Evolutionary conservation across 1,284 basidiomycete species (phyloP), one percentile per base, ranked within the genome.

Genomic region (Vanrija humicola): DNA sequence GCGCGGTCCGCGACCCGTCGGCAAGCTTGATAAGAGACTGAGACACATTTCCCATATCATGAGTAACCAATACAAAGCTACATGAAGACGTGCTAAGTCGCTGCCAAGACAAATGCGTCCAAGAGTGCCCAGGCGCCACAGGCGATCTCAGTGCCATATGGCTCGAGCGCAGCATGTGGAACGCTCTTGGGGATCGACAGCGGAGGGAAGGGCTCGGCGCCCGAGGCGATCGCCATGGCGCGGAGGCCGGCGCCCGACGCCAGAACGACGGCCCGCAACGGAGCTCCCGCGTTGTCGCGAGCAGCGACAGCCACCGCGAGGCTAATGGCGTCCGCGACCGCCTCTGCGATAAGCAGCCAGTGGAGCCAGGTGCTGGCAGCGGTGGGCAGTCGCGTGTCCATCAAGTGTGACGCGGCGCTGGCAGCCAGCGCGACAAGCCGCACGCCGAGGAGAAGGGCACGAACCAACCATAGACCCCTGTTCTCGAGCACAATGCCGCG

Each of bases 101-200:
- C 38, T 6, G 45, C 48, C 4, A 58, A 28, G 1, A 58, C 51
- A 14, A 53, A n/a, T 6, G 38, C 43, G 23, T 58, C 56, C 10
- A 52, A 47, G 9, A 28, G 46, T 5, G 56, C 48, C 56, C 56
- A 58, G 6, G 51, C 51, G 5, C 44, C 42, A 26, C 56, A 58
- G 8, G 39, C 42, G 3, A 50, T 34, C 21, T 56, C 55, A 3
- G 52, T 40, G 15, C 40, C 46, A 16, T 44, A 38, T 18, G 46
- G 40, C 39, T 38, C 23, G 21, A 47, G 52, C 15, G 46, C 19
- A 21, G 40, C 46, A 40, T 43, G 28, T 2, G 52, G 46, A 4
- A 48, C 44, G 12, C 46, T 43, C 2, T 39, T 9, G 40, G 40
- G 50, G 26, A 53, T 18, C 40, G 7, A 21, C 7, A 42, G 19